Evolutionary conservation across 495 filamentous ascomycete species (phyloP), one percentile per base, ranked within the genome.

Genomic region (Cryomyces antarcticus): DNA sequence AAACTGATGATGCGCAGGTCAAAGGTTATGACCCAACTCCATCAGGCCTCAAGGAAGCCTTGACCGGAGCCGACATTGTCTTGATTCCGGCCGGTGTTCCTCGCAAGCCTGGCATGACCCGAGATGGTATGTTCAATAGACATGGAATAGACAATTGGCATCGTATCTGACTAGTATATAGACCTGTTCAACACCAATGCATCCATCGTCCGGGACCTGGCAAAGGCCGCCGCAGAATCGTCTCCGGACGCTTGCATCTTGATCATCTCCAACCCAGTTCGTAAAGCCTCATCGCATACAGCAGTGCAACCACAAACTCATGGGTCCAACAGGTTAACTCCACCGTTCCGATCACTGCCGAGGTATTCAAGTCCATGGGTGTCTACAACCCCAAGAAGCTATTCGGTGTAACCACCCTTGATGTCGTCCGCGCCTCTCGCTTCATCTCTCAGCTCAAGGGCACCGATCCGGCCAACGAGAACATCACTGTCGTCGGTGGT

Each of bases 121-220:
- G 89, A 69, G 89, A 96, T 68, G 78, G 75, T 77, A 66, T 30
- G 55, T 6, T 13, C 38, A 39, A 39, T 1, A 13, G 33, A 36
- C 33, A 36, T 3, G 1, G 9, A 10, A 2, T 35, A 38, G 31
- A 48, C 28, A 28, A 28, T 30, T 42, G 24, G 17, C n/a, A 6
- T 13, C 35, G 3, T 9, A 36, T 13, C 17, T 24, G 17, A 24
- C 17, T 24, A 24, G 33, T 9, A 9, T 36, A 10, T 39, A 78
- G 86, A 97, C 59, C 81, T 97, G 43, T 97, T 97, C 82, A 97
- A 97, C 72, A 97, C 88, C 72, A 97, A 97, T 64, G 89, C 92
- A 62, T 93, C 85, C 51, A 97, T 97, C 58, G 89, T 97, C 61
- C 89, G 89, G 48, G 89, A 96, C 67, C 78, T 97, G 47, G 87